Evolutionary conservation across 176 grass and related monocot species (phyloP).

Genomic region (Rhynchospora pubera): DNA sequence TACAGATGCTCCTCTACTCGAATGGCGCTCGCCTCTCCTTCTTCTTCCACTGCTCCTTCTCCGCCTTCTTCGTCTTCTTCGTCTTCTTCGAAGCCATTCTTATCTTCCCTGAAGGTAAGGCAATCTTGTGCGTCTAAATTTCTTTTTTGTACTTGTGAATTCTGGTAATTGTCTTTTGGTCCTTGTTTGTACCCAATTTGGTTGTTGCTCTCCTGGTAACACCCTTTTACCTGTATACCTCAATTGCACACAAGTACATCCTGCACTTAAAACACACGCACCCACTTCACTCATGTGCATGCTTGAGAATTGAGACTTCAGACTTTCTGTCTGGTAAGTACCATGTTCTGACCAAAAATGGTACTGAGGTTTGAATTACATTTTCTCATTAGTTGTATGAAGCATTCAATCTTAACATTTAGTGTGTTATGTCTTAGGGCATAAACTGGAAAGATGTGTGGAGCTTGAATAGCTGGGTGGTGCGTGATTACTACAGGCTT

Average conservation of each 20-base stretch:
- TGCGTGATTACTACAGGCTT: slow-evolving; percentile 68
- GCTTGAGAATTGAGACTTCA: background rate
- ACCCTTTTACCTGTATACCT: background rate
- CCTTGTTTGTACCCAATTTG: background rate
- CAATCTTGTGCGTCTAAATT: background rate
- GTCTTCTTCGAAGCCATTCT: slow-evolving; percentile 25
- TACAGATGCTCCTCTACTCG: background rate
- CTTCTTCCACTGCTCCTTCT: background rate
- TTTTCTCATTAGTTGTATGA: background rate
- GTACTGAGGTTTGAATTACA: background rate
- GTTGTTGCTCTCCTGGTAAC: background rate
- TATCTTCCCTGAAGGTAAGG: slow-evolving; percentile 23
- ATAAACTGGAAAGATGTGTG: slow-evolving; percentile 52
- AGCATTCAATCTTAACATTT: background rate
- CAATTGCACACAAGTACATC: background rate
- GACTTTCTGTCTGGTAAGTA: background rate
- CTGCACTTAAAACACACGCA: background rate
- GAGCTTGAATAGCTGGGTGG: slow-evolving; percentile 85
- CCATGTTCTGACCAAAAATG: background rate
- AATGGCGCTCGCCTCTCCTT: background rate
- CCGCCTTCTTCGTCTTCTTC: background rate
- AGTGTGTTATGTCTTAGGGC: background rate
- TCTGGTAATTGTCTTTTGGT: background rate
- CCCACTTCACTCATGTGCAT: background rate
- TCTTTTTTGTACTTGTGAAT: background rate